These are phyloP conservation scores for Cystoderma amianthinum DNA, from an alignment of 768 basidiomycete genomes.

Conservation along the genomic window DNA sequence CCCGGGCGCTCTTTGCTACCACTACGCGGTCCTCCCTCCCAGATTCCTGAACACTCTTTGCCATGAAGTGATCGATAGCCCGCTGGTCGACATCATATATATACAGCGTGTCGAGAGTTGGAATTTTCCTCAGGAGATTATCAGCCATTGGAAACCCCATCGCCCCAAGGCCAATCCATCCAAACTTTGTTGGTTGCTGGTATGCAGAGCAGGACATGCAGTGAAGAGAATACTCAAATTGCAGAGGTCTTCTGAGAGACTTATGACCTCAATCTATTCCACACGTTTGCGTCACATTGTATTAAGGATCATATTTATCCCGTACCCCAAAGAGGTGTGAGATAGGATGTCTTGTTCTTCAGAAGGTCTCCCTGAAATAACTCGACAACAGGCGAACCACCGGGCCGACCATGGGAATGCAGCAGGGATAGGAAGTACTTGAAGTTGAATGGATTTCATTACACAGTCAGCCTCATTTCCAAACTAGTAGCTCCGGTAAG, in stretches of 20 bases:
- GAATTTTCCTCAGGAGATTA: conserved; percentile 23
- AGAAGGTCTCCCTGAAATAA: background rate
- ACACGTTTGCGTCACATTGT: too few species aligned
- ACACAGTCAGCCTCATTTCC: background rate
- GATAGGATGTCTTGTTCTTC: background rate
- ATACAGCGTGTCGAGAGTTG: conserved; percentile 14
- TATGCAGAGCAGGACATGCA: too few species aligned
- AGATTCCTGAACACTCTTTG: conserved; percentile 6
- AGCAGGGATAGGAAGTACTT: background rate
- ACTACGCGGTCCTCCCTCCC: conserved; percentile 9
- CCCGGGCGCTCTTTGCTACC: conserved; percentile 18
- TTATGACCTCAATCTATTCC: too few species aligned
- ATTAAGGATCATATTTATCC: too few species aligned
- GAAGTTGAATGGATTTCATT: background rate
- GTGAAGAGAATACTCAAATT: too few species aligned
- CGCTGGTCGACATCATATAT: conserved; percentile 27
- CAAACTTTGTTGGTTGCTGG: too few species aligned
- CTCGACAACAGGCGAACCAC: background rate
- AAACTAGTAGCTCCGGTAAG: too few species aligned
- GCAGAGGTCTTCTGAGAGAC: background rate
- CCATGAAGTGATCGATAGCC: conserved; percentile 19
- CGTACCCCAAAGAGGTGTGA: background rate
- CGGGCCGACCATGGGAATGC: background rate
- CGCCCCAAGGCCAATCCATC: conserved; percentile 35
- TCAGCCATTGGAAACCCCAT: conserved; percentile 39